A percentile compares a stretch with the other conserved stretches of the same genome.
Evolutionary conservation across 306 rosid species (phyloP).

Genomic region (Prunus kanzakura): DNA sequence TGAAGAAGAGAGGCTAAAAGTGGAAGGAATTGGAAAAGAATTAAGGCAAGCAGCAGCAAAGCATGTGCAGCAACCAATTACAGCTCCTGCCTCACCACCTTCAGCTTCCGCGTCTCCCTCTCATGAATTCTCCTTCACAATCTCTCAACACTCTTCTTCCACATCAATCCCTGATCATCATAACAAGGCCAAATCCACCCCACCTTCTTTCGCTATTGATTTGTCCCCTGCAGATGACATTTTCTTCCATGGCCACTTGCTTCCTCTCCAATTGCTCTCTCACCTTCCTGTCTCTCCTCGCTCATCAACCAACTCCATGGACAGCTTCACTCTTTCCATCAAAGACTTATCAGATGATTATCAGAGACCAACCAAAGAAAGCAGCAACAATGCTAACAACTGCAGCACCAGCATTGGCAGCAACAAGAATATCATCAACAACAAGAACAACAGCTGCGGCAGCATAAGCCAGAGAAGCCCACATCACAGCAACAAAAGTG

Average conservation of each 20-base stretch:
- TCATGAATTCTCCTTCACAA: constrained; percentile 92
- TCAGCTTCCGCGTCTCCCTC: constrained; percentile 77
- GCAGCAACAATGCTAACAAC: background rate
- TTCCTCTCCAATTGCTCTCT: constrained; percentile 84
- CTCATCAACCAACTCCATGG: constrained; percentile 65
- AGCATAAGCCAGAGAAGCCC: background rate
- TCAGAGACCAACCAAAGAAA: constrained; percentile 30
- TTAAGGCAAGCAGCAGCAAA: constrained; percentile 1
- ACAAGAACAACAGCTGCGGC: constrained; percentile 10
- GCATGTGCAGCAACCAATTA: constrained; percentile 15
- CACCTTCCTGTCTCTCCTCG: constrained; percentile 81
- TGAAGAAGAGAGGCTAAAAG: constrained; percentile 23
- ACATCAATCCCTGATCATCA: constrained; percentile 32
- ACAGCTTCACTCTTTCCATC: constrained; percentile 66
- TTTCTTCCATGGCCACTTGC: constrained; percentile 97
- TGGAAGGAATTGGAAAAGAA: background rate
- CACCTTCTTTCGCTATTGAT: constrained; percentile 65
- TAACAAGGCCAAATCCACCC: constrained; percentile 27
- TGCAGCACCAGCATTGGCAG: constrained; percentile 20
- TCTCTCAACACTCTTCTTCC: constrained; percentile 64
- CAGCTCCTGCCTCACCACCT: constrained; percentile 48
- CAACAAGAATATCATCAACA: background rate
- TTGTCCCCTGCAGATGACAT: constrained; percentile 95
- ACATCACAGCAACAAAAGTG: constrained; percentile 19
- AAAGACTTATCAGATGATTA: constrained; percentile 26